These are phyloP conservation scores for Neurospora sp. DNA, from an alignment of 495 filamentous ascomycete genomes.

Conservation along the genomic window DNA sequence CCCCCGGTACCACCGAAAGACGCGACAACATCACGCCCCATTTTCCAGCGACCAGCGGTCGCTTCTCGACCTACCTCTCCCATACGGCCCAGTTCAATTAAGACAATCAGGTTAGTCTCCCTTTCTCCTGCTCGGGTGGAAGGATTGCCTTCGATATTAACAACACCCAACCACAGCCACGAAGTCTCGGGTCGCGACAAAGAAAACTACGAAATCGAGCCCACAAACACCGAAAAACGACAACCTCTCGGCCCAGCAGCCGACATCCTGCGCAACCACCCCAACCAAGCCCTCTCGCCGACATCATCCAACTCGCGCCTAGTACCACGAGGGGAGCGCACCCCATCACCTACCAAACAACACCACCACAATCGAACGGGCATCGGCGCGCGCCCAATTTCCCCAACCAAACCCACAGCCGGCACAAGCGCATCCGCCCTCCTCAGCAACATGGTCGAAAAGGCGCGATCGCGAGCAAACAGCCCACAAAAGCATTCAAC, in stretches of 20 bases:
- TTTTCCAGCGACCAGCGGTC: background rate
- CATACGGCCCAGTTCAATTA: conserved; percentile 30
- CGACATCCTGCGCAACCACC: conserved; percentile 15
- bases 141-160: background rate
- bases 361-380: conserved; percentile 31
- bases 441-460: conserved; percentile 52
- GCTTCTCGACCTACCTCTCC: conserved; percentile 4
- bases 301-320: conserved; percentile 71
- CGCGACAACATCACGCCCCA: conserved; percentile 2
- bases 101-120: conserved; percentile 51
- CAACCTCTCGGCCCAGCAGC: conserved; percentile 16
- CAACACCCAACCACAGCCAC: conserved; percentile 33
- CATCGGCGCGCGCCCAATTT: conserved; percentile 27
- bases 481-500: conserved; percentile 7
- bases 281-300: conserved; percentile 59
- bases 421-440: conserved; percentile 20
- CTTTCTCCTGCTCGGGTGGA: background rate
- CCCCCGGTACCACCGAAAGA: conserved; percentile 30
- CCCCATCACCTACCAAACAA: conserved; percentile 4
- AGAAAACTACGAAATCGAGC: conserved; percentile 52
- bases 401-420: conserved; percentile 31
- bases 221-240: conserved; percentile 41
- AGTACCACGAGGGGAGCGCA: conserved; percentile 27
- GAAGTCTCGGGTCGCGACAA: conserved; percentile 62
- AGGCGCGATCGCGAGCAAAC: conserved; percentile 31